Percentiles rank a stretch among this genome's conserved stretches.
phyloP scores from a whole-genome alignment of 345 rosid genomes.

The thale cress (Arabidopsis thaliana) region DNA sequence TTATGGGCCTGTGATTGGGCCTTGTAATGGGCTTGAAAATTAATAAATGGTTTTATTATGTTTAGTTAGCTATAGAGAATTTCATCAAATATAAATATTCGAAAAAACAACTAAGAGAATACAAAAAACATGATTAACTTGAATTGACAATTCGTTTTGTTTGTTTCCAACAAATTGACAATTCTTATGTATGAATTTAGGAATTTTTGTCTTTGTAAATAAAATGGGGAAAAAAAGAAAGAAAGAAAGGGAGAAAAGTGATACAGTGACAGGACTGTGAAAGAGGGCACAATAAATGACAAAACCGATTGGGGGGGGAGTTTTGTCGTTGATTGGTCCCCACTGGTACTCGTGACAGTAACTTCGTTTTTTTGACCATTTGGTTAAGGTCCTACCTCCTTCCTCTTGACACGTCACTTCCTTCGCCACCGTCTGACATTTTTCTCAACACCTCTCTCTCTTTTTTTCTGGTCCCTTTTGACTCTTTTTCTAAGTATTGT shows the following conservation, averaged over 20 bases:
- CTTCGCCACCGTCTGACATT: constrained; percentile 39
- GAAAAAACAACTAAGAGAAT: background rate
- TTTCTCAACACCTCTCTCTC: background rate
- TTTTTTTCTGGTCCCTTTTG: constrained; percentile 23
- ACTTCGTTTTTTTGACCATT: constrained; percentile 33
- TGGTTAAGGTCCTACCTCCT: constrained; percentile 18
- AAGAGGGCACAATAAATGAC: constrained; percentile 24
- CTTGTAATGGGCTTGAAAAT: background rate
- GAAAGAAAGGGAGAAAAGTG: constrained; percentile 2
- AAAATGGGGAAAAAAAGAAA: background rate
- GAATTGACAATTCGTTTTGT: constrained; percentile 2
- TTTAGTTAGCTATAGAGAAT: background rate
- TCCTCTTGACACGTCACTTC: constrained; percentile 44
- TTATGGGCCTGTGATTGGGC: background rate
- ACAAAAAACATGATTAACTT: background rate
- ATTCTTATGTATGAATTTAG: constrained; percentile 24
- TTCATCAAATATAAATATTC: background rate
- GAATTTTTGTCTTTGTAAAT: constrained; percentile 29
- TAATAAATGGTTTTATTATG: background rate
- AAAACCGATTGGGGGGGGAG: constrained; percentile 18
- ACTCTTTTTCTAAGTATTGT: background rate
- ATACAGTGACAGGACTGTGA: constrained; percentile 44
- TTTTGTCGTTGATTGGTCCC: constrained; percentile 44
- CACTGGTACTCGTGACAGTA: constrained; percentile 35
- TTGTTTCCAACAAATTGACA: constrained; percentile 20